Evolutionary conservation across 352 stramenopile species (phyloP), one percentile per base, ranked within the genome.

Genomic region (Plasmopara halstedii): DNA sequence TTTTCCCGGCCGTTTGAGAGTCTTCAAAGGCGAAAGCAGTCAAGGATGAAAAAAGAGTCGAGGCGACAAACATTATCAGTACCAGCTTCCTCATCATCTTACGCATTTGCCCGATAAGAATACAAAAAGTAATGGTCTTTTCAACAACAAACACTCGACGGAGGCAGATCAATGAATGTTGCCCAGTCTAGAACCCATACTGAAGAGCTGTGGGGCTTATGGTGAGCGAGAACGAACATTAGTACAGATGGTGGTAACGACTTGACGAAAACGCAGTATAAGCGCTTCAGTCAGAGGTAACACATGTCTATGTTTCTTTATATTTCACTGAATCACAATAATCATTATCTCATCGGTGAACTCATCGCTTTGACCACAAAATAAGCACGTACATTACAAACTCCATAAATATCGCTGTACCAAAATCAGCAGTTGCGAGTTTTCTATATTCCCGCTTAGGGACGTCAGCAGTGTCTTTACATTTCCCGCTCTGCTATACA

Each of bases 61-160:
- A 53, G 7, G 49, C 56, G 15, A 65, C 45, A 14, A 53, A 56
- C 42, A 58, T 51, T 33, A 62, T 35, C 6, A 66, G 43, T 33
- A 36, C 56, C 37, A 64, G 36, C 42, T 61, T 64, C 56, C 25
- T 11, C 25, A 29, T 10, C 11, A 10, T 6, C 25, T 29, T 29
- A 10, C 11, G 25, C 25, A 29, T 29, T n/a, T 29, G 25, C 25
- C 11, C 25, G 25, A 29, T n/a, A n/a, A n/a, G n/a, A 29, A 29
- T 29, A 10, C 25, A 4, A 29, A 29, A 4, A 29, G 3, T 29
- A 29, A 5, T 29, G 1, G 25, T 29, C 25, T 29, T 11, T 10
- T 29, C 6, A 29, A 29, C 1, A 10, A 29, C 6, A 29, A 29
- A 29, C 25, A 29, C 25, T 29, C 25, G 11, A 29, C 25, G 3